These are phyloP conservation scores for Carex littledalei DNA, from an alignment of 176 grass and related monocot genomes.

Conservation along the genomic window DNA sequence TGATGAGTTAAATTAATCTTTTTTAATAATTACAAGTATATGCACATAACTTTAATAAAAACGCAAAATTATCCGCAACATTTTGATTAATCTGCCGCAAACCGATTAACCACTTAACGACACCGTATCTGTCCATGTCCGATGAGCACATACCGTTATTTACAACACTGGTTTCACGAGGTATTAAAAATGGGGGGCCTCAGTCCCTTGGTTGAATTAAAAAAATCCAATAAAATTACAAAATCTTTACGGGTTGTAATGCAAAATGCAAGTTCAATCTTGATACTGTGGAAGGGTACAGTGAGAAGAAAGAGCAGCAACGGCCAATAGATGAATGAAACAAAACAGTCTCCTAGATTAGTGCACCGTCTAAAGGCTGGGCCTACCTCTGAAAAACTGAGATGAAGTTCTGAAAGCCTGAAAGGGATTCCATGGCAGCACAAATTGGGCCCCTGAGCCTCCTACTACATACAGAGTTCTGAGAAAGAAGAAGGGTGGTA, in stretches of 20 bases:
- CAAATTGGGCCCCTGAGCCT: constrained; percentile 16
- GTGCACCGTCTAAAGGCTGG: neutral
- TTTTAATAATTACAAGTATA: too few species aligned
- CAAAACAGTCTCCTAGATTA: constrained; percentile 4
- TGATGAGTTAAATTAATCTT: too few species aligned
- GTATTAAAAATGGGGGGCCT: too few species aligned
- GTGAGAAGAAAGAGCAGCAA: neutral
- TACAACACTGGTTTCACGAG: too few species aligned
- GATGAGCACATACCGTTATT: too few species aligned
- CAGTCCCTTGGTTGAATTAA: neutral
- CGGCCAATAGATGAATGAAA: neutral
- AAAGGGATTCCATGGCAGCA: constrained; percentile 19
- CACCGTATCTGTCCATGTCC: too few species aligned
- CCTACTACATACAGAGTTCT: neutral
- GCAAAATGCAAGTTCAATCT: neutral
- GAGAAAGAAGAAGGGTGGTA: neutral
- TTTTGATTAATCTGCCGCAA: too few species aligned
- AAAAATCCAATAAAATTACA: neutral
- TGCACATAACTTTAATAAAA: too few species aligned
- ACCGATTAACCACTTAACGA: too few species aligned
- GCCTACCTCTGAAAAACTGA: constrained; percentile 7
- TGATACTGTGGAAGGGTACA: neutral
- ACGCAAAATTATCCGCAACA: too few species aligned
- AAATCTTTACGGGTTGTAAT: neutral
- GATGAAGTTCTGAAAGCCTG: constrained; percentile 1